Conservation (phyloP, 2,329 filamentous ascomycete genomes). For the Fusarium mundagurra region DNA sequence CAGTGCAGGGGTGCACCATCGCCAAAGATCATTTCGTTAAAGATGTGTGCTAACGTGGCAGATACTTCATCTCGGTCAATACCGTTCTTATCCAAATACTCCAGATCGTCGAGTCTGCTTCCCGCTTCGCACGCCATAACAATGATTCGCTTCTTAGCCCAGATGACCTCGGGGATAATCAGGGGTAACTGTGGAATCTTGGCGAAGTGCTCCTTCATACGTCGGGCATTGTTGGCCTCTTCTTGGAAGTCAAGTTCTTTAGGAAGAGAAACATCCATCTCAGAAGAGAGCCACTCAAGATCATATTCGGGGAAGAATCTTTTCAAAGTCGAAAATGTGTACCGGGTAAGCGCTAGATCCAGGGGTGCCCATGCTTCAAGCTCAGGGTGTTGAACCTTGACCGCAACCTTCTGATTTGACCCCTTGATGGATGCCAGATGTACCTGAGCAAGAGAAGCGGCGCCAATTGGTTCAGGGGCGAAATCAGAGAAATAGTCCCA, state of each 20-base stretch:
- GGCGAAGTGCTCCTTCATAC: conserved; percentile 83
- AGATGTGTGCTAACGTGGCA: conserved; percentile 87
- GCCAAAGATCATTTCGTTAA: conserved; percentile 99
- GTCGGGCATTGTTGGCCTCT: conserved; percentile 85
- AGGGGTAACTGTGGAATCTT: conserved; percentile 79
- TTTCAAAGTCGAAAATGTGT: conserved; percentile 90
- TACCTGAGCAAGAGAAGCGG: conserved; percentile 93
- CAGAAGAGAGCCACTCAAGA: conserved; percentile 91
- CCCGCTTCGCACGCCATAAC: conserved; percentile 96
- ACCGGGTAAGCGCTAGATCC: conserved; percentile 85
- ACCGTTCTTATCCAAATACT: conserved; percentile 82
- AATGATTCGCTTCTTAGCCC: conserved; percentile 87
- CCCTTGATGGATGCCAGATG: conserved; percentile 87
- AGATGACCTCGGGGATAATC: conserved; percentile 88
- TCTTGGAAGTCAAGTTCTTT: conserved; percentile 90
- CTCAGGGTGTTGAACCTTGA: conserved; percentile 94
- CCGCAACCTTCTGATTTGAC: conserved; percentile 86
- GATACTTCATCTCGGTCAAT: conserved; percentile 98
- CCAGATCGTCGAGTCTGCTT: conserved; percentile 86
- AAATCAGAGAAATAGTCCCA: conserved; percentile 90
- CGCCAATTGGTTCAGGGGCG: conserved; percentile 81
- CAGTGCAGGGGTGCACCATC: conserved; percentile 89
- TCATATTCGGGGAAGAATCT: conserved; percentile 98
- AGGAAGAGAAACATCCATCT: conserved; percentile 91
- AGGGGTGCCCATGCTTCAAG: conserved; percentile 90